Evolutionary conservation across 2,329 filamentous ascomycete species (phyloP), one percentile per base, ranked within the genome.

Genomic region (Fusarium sambucinum): DNA sequence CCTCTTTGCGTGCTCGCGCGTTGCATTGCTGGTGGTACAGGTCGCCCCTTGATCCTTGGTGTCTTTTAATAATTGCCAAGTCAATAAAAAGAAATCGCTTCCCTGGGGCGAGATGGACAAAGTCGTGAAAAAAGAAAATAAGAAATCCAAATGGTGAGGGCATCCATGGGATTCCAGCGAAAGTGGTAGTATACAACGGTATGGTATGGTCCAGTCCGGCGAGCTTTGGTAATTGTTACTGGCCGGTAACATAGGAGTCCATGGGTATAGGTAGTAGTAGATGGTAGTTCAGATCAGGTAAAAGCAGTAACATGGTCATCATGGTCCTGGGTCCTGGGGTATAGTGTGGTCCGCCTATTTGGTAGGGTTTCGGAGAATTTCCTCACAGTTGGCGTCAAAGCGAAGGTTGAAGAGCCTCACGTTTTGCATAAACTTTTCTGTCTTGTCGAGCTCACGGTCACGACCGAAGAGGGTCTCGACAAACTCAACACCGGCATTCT

Each of bases 351-450:
- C 72, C 72, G 63, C 44, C 76, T 86, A 90, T 75, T 82, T 79
- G 71, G 84, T 85, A 40, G 89, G 89, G 74, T 85, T 83, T 71
- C 81, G 82, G 63, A 98, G 84, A 72, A 98, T 95, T 29, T 95
- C 92, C 75, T 97, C 93, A 81, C 94, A 97, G 84, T 98, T 97
- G 79, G 92, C 93, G 76, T 97, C 94, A 80, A 97, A 99, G 46
- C 95, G 91, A 81, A 96, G 89, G 79, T 92, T 94, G 93, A 95
- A 99, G 35, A 94, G 85, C 50, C 92, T 88, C 76, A 97, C 90
- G 68, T 89, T 90, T 70, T 92, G 89, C 93, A 98, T 98, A 80
- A 97, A 89, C 80, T 92, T 92, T 84, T 97, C 93, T 3, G 95
- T 97, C 80, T 90, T 90, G 78, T 94, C 90, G 56, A 97, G 85